A percentile compares a stretch with the other conserved stretches of the same genome.
These are phyloP conservation scores for Chrysoporthe austroafricana DNA, from an alignment of 2,329 filamentous ascomycete species.

Conservation along the genomic window DNA sequence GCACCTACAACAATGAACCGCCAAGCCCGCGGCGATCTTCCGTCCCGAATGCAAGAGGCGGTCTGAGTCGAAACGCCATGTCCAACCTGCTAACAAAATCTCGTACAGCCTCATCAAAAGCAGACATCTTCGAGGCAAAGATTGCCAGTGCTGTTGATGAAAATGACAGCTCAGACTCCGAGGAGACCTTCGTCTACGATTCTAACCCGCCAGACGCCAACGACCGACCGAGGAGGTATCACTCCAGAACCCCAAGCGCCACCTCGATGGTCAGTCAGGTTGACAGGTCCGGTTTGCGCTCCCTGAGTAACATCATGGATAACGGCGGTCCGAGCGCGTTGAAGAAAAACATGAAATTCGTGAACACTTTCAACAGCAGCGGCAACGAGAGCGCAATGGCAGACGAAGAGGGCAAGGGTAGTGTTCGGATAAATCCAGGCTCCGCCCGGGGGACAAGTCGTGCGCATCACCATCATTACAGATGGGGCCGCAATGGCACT, in stretches of 20 bases:
- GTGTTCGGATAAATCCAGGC: slow-evolving; percentile 62
- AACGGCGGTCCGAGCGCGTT: slow-evolving; percentile 55
- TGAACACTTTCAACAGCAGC: slow-evolving; percentile 73
- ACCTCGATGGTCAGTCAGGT: slow-evolving; percentile 79
- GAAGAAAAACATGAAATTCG: slow-evolving; percentile 97
- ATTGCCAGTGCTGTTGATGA: slow-evolving; percentile 96
- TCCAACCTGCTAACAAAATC: slow-evolving; percentile 50
- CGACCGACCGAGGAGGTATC: slow-evolving; percentile 73
- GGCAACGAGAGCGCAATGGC: slow-evolving; percentile 57
- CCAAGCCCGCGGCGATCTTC: slow-evolving; percentile 33
- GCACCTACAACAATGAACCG: slow-evolving; percentile 39
- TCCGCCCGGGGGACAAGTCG: slow-evolving; percentile 69
- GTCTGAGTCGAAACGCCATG: slow-evolving; percentile 43
- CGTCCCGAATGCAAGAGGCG: slow-evolving; percentile 34
- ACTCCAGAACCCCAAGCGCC: slow-evolving; percentile 92
- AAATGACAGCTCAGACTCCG: slow-evolving; percentile 93
- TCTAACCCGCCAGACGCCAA: slow-evolving; percentile 81
- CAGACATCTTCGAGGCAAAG: slow-evolving; percentile 97
- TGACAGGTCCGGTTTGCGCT: slow-evolving; percentile 63
- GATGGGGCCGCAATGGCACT: slow-evolving; percentile 72
- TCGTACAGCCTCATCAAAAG: slow-evolving; percentile 81
- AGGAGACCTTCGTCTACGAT: slow-evolving; percentile 98
- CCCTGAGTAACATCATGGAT: slow-evolving; percentile 71
- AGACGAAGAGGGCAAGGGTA: slow-evolving; percentile 70
- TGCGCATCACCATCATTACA: slow-evolving; percentile 75